phyloP scores from a whole-genome alignment of 2,329 filamentous ascomycete genomes.

The Pseudomassariella vexata region DNA sequence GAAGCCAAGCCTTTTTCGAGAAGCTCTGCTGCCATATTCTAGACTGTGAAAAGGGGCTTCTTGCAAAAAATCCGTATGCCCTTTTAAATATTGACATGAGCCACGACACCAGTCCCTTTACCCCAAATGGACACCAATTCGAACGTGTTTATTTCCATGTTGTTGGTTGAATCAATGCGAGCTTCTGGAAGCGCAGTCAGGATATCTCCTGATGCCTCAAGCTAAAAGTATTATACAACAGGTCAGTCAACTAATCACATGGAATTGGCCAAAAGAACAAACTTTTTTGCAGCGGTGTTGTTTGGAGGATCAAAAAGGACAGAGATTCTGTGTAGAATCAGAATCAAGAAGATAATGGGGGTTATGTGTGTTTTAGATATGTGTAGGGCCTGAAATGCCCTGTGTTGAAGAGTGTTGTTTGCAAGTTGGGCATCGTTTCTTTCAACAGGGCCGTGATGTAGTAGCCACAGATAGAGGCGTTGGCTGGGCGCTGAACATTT shows the following conservation, averaged over 20 bases:
- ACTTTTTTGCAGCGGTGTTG: too few species aligned
- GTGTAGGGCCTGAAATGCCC: too few species aligned
- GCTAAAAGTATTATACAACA: too few species aligned
- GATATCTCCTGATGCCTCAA: too few species aligned
- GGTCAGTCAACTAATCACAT: too few species aligned
- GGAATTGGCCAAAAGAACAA: too few species aligned
- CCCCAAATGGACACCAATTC: conserved; percentile 17
- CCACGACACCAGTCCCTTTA: conserved; percentile 34
- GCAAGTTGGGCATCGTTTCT: conserved; percentile 54
- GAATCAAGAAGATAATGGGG: too few species aligned
- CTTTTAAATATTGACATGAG: conserved; percentile 25
- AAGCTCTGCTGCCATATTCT: not conserved
- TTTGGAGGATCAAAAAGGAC: too few species aligned
- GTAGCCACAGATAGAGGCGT: conserved; percentile 55
- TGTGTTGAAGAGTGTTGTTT: conserved; percentile 49
- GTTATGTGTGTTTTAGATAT: too few species aligned
- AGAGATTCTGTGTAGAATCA: too few species aligned
- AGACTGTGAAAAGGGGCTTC: conserved; percentile 26
- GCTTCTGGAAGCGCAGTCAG: too few species aligned
- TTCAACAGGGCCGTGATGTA: conserved; percentile 55
- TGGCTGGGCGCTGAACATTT: conserved; percentile 39
- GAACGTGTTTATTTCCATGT: conserved; percentile 8
- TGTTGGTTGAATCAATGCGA: too few species aligned
- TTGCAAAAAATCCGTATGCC: conserved; percentile 34
- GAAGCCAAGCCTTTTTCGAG: conserved; percentile 5